Evolutionary conservation across 345 rosid species (phyloP).

Genomic region (Ceriops zippeliana): DNA sequence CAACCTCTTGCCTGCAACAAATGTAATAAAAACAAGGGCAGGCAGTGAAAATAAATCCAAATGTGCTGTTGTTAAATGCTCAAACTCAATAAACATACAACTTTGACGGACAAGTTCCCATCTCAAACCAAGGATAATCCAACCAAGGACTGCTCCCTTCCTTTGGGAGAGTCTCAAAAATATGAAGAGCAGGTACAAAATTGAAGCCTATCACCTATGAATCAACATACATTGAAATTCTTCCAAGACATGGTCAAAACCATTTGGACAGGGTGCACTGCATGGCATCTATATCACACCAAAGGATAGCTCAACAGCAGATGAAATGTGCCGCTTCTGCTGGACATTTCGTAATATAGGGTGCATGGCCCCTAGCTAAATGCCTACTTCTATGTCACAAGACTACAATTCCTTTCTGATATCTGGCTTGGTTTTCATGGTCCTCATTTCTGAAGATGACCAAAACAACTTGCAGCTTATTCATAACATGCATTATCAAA

Average conservation of each 20-base stretch:
- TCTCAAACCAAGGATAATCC: background rate
- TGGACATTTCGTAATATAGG: no score
- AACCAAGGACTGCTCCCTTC: background rate
- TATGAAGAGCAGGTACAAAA: background rate
- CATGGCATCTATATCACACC: background rate
- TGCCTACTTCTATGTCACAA: no score
- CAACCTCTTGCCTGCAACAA: constrained; percentile 49
- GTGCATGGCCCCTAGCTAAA: no score
- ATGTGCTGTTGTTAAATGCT: background rate
- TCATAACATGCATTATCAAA: no score
- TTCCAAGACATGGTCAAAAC: no score
- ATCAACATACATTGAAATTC: background rate
- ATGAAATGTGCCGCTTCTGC: no score
- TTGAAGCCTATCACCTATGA: background rate
- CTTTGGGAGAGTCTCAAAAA: background rate
- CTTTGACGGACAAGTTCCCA: background rate
- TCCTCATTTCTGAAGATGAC: background rate
- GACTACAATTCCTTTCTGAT: background rate
- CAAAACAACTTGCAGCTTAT: no score
- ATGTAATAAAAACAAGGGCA: background rate
- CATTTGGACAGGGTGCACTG: background rate
- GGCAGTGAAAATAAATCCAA: background rate
- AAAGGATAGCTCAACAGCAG: no score
- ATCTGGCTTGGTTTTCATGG: background rate
- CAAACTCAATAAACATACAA: background rate